Base-by-base conservation (phyloP, 345 rosid species). In the Gossypium thurberi region DNA sequence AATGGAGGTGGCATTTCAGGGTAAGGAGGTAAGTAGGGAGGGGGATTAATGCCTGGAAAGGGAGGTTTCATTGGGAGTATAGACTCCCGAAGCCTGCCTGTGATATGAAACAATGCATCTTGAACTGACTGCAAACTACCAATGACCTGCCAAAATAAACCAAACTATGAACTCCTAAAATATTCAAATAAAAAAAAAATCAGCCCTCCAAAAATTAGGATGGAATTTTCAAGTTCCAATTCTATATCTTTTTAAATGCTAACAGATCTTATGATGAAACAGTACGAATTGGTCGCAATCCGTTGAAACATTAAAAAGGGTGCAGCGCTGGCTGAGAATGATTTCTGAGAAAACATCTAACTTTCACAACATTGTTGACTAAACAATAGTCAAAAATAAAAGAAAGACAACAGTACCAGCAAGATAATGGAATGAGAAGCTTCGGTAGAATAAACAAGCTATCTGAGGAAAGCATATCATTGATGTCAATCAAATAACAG, bases 51-150 rank as follows among this genome's bases (percentile, higher is more conserved):
- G 52, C 82, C 79, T 37, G 82, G 81, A 77, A 82, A 84, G 2
- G 88, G 81, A 69, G 79, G 43, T 67, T 48, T 82, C 77, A 84
- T 75, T 17, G 93, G 90, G 80, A 91, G 84, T 82, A 91, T 80
- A 6, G 80, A 82, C 71, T 90, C 93, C 47, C 90, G 80, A 74
- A 90, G 85, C 76, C 93, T 87, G 77, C 86, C 80, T 61, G 91
- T 87, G 74, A 91, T 85, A 74, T 89, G 96, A 75, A 83, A 89
- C 80, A 91, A 82, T 37, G 96, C 93, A 80, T 91, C 96, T 74
- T 87, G 91, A 48, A 89, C 93, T 66, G 87, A 83, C 61, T 86
- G 90, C 72, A 84, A 69, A 75, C 80, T 91, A 60, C 93, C 96
- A 69, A 87, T 70, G 60, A 91, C 87, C 96, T 91, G 81, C 83